phyloP scores from a whole-genome alignment of 495 filamentous ascomycete genomes.

The Daldinia childiae region DNA sequence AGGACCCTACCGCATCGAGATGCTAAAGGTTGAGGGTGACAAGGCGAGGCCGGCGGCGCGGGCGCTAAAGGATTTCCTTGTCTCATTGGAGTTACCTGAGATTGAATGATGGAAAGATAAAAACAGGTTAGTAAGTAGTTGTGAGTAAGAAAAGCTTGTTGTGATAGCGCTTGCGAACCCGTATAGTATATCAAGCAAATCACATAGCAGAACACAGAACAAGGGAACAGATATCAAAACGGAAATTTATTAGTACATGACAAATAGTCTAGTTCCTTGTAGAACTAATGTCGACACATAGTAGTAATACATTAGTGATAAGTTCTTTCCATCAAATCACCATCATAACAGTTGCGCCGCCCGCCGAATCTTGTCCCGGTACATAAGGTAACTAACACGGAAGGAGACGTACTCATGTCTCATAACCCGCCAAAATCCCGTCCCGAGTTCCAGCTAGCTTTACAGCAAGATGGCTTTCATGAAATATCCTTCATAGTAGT shows the following conservation, averaged over 20 bases:
- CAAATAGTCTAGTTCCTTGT: constrained; percentile 23
- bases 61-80: constrained; percentile 36
- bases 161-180: neutral
- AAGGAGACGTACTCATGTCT: constrained; percentile 31
- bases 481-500: constrained; percentile 9
- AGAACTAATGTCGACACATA: constrained; percentile 23
- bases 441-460: constrained; percentile 10
- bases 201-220: neutral
- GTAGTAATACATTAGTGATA: constrained; percentile 36
- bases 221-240: constrained; percentile 3
- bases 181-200: neutral
- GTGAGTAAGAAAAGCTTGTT: neutral
- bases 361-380: constrained; percentile 14
- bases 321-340: constrained; percentile 10
- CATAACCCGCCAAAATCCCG: constrained; percentile 16
- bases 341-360: constrained; percentile 12
- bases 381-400: constrained; percentile 24
- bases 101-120: neutral
- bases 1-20: constrained; percentile 38
- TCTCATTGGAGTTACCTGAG: neutral
- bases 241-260: constrained; percentile 27
- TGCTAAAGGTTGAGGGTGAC: constrained; percentile 50
- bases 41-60: constrained; percentile 24
- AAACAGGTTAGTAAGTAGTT: no score
- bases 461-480: constrained; percentile 9